Base-by-base conservation (phyloP, 768 basidiomycete species). In the Amylocystis lapponica region DNA sequence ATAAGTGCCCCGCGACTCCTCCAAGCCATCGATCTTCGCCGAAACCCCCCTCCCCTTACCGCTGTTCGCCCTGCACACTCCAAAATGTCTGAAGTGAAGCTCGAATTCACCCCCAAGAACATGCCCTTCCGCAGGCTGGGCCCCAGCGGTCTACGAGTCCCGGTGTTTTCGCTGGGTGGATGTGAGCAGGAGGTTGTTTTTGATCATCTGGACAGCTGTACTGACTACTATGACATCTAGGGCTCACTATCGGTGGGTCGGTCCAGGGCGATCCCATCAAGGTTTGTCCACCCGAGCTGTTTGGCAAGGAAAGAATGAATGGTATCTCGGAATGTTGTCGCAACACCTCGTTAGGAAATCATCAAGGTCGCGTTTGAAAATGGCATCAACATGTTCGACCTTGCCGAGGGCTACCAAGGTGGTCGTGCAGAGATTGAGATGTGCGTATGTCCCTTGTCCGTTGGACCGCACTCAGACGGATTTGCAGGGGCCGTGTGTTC, bases 371-470 rank as follows among this genome's bases (percentile, higher is more conserved):
- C 84, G 1, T 87, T 82, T 51, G 84, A 90, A 43, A 69, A 73
- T 55, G 84, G 85, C 1, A 80, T 86, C 63, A 86, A 84, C 60
- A 77, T 81, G 55, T 79, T 85, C 54, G 81, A 86, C 52, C 79
- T 74, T 14, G 83, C 83, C 0, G 82, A 85, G 54, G 66, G 65
- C 3, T 85, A 86, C 48, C 67, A 76, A 2, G 60, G 64, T n/a
- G 86, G 88, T 2, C 69, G 79, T 54, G 82, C 81, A 13, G 88
- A 90, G 65, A 45, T 63, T 5, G 85, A 89, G 61, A 85, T 90
- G 83, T 79, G 47, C 22, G 72, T 40, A 21, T 12, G 33, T n/a
- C n/a, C n/a, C n/a, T 2, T 27, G 7, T 14, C 6, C 33, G 16
- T 20, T 14, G 8, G 19, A 30, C 20, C 27, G 19, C 26, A 6